Evolutionary conservation across 345 rosid genomes (phyloP), one percentile per base, ranked within the genome.

Genomic region (Raphanus sativus): DNA sequence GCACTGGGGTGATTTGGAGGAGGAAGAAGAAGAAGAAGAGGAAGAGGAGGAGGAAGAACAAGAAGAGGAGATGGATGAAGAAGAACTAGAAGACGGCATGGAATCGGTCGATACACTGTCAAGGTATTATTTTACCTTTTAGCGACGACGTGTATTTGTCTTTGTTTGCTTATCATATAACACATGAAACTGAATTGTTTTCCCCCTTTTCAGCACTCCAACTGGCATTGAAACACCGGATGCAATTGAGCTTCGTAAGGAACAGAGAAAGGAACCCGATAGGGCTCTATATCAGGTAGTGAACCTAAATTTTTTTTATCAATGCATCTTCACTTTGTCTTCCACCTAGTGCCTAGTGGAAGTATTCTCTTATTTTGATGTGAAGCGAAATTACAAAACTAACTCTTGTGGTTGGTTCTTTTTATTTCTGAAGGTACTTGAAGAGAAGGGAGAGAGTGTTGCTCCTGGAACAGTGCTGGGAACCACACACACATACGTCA

Each of bases 1-100:
- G 84, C 99, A 96, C 78, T 96, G 99, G 99, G 99, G 98, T 86
- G 99, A 96, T 84, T 84, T 96, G 85, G 99, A 96, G 86, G 99
- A 96, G 78, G 97, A 90, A 74, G 96, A 90, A 74, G 96, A 89
- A 69, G 83, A 80, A 65, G 81, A 88, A 29, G 87, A 21, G 21
- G 21, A 87, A 21, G 96, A 95, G 60, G 99, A 89, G 7, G 94
- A 87, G 29, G 94, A 91, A 67, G 89, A 88, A 54, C 88, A 80
- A 69, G 97, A 93, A 42, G 97, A 93, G 76, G 78, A 84, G 84
- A 85, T 89, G 70, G 99, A 93, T 73, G 98, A 93, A 79, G 99
- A 91, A 77, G 98, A 96, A 67, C 62, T 93, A 59, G 94, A 91
- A 75, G 97, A 87, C 73, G 99, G 98, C 74, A 90, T 83, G 64